Conservation (phyloP, 306 rosid species). For the Lagenaria siceraria region DNA sequence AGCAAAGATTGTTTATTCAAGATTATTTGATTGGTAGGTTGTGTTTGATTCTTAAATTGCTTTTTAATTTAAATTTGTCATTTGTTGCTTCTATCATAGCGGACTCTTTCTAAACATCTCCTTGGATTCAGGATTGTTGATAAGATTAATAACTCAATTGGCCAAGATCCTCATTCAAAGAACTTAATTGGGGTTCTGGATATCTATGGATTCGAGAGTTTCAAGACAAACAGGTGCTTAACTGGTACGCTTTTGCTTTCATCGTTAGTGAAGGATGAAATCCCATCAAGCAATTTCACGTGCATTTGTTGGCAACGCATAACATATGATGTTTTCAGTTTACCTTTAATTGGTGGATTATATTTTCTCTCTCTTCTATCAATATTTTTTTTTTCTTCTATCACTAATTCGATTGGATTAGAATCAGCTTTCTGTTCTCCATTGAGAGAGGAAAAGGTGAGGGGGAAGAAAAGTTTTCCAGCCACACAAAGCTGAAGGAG, state of each 20-base stretch:
- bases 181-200: conserved; percentile 85
- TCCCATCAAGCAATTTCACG: neutral
- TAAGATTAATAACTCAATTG: conserved; percentile 79
- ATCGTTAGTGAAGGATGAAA: conserved; percentile 26
- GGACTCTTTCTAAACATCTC: conserved; percentile 4
- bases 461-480: neutral
- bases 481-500: neutral
- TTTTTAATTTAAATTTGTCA: neutral
- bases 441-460: neutral
- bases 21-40: conserved; percentile 81
- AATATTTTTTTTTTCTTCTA: too few species aligned
- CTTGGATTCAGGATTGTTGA: conserved; percentile 65
- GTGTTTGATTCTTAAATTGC: neutral
- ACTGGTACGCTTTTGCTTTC: conserved; percentile 44
- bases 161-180: conserved; percentile 77
- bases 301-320: neutral
- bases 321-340: neutral
- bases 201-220: conserved; percentile 99
- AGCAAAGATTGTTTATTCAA: conserved; percentile 83
- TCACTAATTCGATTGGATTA: neutral
- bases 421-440: neutral
- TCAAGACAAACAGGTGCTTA: conserved; percentile 99
- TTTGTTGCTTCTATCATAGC: neutral
- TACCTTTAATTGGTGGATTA: neutral
- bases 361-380: neutral